Conservation (phyloP, 495 filamentous ascomycete species). For the Xylaria flabelliformis region DNA sequence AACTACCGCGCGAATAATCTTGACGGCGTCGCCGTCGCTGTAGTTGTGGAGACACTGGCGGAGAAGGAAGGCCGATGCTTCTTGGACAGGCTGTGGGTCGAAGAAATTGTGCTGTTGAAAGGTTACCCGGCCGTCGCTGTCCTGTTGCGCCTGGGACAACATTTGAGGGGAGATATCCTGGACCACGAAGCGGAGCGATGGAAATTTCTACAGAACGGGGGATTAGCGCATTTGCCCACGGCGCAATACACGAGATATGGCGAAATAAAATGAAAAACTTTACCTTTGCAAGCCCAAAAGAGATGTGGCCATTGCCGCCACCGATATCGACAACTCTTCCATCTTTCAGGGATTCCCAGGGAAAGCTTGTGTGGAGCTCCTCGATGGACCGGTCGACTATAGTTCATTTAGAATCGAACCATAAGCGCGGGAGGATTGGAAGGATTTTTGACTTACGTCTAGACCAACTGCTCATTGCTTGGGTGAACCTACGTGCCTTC, state of each 20-base stretch:
- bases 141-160: slow-evolving; percentile 30
- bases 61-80: slow-evolving; percentile 38
- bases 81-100: slow-evolving; percentile 33
- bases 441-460: slow-evolving; percentile 5
- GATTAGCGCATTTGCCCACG: neutral
- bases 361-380: slow-evolving; percentile 30
- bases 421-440: neutral
- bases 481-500: slow-evolving; percentile 28
- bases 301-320: slow-evolving; percentile 31
- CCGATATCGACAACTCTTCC: slow-evolving; percentile 37
- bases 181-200: slow-evolving; percentile 34
- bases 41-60: slow-evolving; percentile 42
- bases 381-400: slow-evolving; percentile 7
- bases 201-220: slow-evolving; percentile 28
- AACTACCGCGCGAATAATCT: slow-evolving; percentile 33
- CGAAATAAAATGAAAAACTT: neutral
- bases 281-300: slow-evolving; percentile 29
- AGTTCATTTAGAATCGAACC: neutral
- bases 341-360: slow-evolving; percentile 32
- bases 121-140: slow-evolving; percentile 29
- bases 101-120: slow-evolving; percentile 43
- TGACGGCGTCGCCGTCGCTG: slow-evolving; percentile 32
- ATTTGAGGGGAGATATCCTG: slow-evolving; percentile 31
- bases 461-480: slow-evolving; percentile 37
- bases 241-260: neutral